phyloP scores from a whole-genome alignment of 345 rosid species.

The Eucalyptus marginata region DNA sequence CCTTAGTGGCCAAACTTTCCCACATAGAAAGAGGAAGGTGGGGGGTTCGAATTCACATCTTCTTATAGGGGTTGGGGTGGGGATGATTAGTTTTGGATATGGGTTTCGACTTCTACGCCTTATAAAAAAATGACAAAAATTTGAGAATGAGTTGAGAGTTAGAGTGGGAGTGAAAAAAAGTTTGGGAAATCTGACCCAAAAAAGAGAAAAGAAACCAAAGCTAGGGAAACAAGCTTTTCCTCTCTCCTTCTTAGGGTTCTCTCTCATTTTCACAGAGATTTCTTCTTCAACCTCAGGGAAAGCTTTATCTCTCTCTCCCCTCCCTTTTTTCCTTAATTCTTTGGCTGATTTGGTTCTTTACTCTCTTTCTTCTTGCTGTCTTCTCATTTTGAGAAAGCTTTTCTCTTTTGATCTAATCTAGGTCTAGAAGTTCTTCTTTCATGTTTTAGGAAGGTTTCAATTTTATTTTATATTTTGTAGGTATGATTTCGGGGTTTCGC shows the following conservation, averaged over 20 bases:
- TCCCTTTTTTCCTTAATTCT: too few species aligned
- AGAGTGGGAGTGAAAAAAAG: too few species aligned
- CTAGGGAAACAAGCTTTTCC: neutral
- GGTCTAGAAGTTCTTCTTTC: neutral
- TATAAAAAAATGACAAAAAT: too few species aligned
- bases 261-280: neutral
- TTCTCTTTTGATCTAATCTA: too few species aligned
- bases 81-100: too few species aligned
- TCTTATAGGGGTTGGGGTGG: fast-evolving
- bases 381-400: too few species aligned
- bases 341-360: too few species aligned
- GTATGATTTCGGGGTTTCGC: neutral
- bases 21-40: fast-evolving
- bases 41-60: fast-evolving
- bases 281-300: neutral
- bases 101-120: fast-evolving
- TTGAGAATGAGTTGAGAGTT: too few species aligned
- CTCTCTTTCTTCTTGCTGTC: too few species aligned
- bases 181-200: too few species aligned
- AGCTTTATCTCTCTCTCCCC: too few species aligned
- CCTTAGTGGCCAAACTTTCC: too few species aligned
- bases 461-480: neutral
- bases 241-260: neutral
- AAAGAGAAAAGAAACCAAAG: neutral
- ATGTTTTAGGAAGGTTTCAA: neutral